phyloP scores from a whole-genome alignment of 306 rosid genomes.

The Medicago truncatula region DNA sequence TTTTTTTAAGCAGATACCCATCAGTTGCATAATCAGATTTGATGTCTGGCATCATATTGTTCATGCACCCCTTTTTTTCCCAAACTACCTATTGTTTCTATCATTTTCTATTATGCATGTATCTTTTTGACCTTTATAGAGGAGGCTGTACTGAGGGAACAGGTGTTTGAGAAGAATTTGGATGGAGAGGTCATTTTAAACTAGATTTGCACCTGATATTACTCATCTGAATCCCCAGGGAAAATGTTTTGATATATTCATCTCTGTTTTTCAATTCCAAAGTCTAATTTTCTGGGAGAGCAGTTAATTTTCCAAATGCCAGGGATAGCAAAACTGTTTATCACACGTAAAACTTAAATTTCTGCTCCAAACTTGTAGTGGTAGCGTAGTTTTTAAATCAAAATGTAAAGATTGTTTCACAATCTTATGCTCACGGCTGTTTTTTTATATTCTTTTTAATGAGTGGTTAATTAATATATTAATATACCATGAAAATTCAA shows the following conservation, averaged over 20 bases:
- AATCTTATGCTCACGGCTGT: no score
- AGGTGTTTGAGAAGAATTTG: conserved; percentile 27
- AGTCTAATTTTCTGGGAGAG: not conserved
- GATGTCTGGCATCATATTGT: conserved; percentile 35
- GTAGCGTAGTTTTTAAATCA: no score
- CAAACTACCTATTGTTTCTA: not conserved
- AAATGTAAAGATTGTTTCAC: no score
- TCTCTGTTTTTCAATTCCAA: no score
- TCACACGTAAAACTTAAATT: no score
- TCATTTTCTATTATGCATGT: not conserved
- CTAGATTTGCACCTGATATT: not conserved
- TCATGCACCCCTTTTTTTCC: conserved; percentile 33
- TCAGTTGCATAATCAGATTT: conserved; percentile 29
- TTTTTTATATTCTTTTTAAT: no score
- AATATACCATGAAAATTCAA: no score
- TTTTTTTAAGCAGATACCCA: conserved; percentile 17
- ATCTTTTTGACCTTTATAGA: conserved; percentile 10
- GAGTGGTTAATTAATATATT: no score
- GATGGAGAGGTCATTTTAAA: not conserved
- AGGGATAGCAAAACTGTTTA: not conserved
- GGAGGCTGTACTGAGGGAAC: conserved; percentile 10
- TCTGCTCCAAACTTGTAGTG: no score
- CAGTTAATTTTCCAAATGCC: not conserved
- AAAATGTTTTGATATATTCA: not conserved
- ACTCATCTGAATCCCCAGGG: conserved; percentile 11